A percentile compares a stretch with the other conserved stretches of the same genome.
These are phyloP conservation scores for Botrytis elliptica DNA, from an alignment of 2,329 filamentous ascomycete genomes.

Conservation along the genomic window DNA sequence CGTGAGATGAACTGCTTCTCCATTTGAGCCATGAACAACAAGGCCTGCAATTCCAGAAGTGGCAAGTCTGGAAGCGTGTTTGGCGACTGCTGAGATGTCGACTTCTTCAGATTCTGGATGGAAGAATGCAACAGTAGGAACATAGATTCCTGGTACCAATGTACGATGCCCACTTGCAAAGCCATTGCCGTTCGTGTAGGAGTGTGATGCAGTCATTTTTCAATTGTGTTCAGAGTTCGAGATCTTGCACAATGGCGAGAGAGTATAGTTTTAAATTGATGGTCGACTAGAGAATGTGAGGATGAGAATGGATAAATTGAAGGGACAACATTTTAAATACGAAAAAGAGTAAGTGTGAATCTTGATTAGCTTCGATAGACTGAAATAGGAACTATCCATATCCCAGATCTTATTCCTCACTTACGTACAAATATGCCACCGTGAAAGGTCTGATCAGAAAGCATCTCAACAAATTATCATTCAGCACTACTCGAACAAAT, in stretches of 20 bases:
- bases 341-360: background rate
- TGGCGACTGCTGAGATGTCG: constrained; percentile 18
- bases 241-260: background rate
- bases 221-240: background rate
- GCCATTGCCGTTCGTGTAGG: background rate
- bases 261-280: background rate
- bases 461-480: background rate
- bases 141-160: constrained; percentile 45
- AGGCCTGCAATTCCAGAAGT: constrained; percentile 35
- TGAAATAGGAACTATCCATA: constrained; percentile 12
- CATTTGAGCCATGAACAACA: constrained; percentile 47
- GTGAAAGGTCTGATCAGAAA: background rate
- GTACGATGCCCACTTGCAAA: constrained; percentile 17
- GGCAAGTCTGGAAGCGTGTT: constrained; percentile 52
- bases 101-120: constrained; percentile 25
- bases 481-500: background rate
- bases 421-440: background rate
- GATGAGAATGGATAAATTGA: background rate
- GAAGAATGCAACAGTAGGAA: constrained; percentile 50
- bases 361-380: background rate
- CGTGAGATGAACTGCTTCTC: constrained; percentile 45
- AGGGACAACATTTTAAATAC: background rate
- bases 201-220: constrained; percentile 10
- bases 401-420: background rate
- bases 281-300: background rate